Percentiles rank a stretch among this genome's conserved stretches.
Conservation (phyloP, 2,329 filamentous ascomycete genomes). For the Colletotrichum agaves region DNA sequence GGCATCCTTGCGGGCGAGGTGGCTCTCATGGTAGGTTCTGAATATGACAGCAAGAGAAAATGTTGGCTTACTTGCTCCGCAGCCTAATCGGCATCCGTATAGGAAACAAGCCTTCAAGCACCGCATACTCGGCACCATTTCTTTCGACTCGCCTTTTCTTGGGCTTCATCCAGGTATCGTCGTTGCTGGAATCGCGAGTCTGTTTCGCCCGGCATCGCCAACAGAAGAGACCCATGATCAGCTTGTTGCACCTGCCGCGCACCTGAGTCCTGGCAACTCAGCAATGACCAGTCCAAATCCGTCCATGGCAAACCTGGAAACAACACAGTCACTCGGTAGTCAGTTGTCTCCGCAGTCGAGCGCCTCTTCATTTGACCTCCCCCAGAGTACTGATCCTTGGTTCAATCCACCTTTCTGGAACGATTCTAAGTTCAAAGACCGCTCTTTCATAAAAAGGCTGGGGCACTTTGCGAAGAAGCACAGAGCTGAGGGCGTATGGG, state of each 20-base stretch:
- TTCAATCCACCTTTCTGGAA: constrained; percentile 83
- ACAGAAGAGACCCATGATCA: constrained; percentile 41
- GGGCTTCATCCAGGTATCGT: constrained; percentile 91
- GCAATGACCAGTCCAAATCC: constrained; percentile 40
- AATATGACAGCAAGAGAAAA: background rate
- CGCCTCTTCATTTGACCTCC: constrained; percentile 32
- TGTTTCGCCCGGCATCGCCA: constrained; percentile 68
- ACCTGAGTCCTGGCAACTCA: constrained; percentile 32
- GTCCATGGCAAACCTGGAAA: constrained; percentile 42
- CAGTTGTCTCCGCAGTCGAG: constrained; percentile 36
- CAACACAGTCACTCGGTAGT: constrained; percentile 39
- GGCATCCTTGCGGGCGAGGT: constrained; percentile 86
- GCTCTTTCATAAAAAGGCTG: constrained; percentile 74
- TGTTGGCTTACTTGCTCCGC: constrained; percentile 14
- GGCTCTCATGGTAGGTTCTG: constrained; percentile 66
- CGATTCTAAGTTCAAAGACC: constrained; percentile 75
- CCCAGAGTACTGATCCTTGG: constrained; percentile 62
- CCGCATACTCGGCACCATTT: constrained; percentile 81
- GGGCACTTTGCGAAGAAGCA: constrained; percentile 87
- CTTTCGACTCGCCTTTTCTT: constrained; percentile 87
- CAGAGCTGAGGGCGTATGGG: constrained; percentile 72
- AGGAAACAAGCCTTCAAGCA: constrained; percentile 68
- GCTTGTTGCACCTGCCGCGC: constrained; percentile 21
- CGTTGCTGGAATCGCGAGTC: constrained; percentile 80
- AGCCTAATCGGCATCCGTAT: constrained; percentile 50